These are phyloP conservation scores for Chaetomium cochliodes DNA, from an alignment of 495 filamentous ascomycete species.

Conservation along the genomic window DNA sequence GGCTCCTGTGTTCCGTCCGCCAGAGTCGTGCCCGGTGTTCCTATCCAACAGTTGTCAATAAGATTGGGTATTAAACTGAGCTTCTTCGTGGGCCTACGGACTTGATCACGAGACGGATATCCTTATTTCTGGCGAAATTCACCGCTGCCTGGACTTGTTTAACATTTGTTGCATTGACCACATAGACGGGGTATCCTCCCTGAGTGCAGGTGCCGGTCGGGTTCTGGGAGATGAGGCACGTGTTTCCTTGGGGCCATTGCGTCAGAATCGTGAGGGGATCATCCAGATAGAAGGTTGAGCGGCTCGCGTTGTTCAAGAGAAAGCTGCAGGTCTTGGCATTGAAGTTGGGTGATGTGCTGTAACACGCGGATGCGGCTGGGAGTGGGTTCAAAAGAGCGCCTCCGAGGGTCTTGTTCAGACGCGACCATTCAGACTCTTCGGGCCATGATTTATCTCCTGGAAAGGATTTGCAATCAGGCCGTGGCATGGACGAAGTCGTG, in stretches of 20 bases:
- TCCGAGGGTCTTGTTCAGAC: slow-evolving; percentile 46
- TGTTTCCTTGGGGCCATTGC: slow-evolving; percentile 42
- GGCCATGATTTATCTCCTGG: slow-evolving; percentile 55
- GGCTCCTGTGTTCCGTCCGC: slow-evolving; percentile 34
- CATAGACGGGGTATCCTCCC: slow-evolving; percentile 58
- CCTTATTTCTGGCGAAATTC: slow-evolving; percentile 59
- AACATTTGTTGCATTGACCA: slow-evolving; percentile 56
- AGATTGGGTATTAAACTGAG: background rate
- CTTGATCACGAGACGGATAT: slow-evolving; percentile 61
- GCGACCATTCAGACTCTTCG: slow-evolving; percentile 40
- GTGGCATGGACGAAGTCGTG: background rate
- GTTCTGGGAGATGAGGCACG: slow-evolving; percentile 33
- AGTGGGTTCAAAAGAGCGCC: slow-evolving; percentile 53
- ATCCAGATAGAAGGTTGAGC: slow-evolving; percentile 36
- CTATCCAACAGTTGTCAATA: background rate
- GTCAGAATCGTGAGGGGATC: slow-evolving; percentile 39
- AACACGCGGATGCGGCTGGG: slow-evolving; percentile 54
- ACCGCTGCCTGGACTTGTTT: slow-evolving; percentile 57
- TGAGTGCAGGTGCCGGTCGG: slow-evolving; percentile 46
- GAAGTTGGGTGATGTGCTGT: slow-evolving; percentile 45
- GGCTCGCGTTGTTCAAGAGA: slow-evolving; percentile 32
- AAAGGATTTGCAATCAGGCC: slow-evolving; percentile 49
- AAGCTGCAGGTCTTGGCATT: slow-evolving; percentile 42
- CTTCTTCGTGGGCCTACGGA: slow-evolving; percentile 27
- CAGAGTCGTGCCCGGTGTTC: background rate